phyloP scores from a whole-genome alignment of 805 yeast species.

The Torulaspora gathmanii region DNA sequence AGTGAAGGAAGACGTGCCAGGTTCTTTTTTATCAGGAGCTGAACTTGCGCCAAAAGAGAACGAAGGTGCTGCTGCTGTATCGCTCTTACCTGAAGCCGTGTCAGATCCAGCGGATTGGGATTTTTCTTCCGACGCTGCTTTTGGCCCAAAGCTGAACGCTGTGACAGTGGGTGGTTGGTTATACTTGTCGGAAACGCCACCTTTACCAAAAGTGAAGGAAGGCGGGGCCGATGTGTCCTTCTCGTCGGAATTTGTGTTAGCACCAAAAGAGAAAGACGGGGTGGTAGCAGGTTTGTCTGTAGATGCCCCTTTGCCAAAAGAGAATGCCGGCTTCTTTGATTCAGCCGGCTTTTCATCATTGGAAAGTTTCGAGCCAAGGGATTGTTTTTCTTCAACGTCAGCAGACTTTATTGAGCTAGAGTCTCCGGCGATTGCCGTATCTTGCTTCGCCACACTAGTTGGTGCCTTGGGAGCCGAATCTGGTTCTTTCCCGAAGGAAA shows the following conservation, averaged over 20 bases:
- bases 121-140: background rate
- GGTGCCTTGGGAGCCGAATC: background rate
- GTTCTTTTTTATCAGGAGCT: background rate
- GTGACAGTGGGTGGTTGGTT: background rate
- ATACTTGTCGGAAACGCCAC: background rate
- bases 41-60: constrained; percentile 6
- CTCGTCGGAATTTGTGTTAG: background rate
- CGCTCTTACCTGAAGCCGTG: background rate
- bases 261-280: constrained; percentile 13
- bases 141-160: constrained; percentile 1
- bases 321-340: background rate
- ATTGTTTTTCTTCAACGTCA: background rate
- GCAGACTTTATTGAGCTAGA: background rate
- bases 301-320: background rate
- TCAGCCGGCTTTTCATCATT: background rate
- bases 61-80: constrained; percentile 3
- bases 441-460: background rate
- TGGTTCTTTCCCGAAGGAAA: background rate
- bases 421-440: background rate
- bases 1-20: constrained; percentile 2
- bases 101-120: constrained; percentile 2
- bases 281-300: constrained; percentile 4
- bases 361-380: background rate
- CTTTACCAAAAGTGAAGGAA: background rate
- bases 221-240: background rate